These are phyloP conservation scores for Dichotomopilus funicola DNA, from an alignment of 2,329 filamentous ascomycete genomes.

Conservation along the genomic window DNA sequence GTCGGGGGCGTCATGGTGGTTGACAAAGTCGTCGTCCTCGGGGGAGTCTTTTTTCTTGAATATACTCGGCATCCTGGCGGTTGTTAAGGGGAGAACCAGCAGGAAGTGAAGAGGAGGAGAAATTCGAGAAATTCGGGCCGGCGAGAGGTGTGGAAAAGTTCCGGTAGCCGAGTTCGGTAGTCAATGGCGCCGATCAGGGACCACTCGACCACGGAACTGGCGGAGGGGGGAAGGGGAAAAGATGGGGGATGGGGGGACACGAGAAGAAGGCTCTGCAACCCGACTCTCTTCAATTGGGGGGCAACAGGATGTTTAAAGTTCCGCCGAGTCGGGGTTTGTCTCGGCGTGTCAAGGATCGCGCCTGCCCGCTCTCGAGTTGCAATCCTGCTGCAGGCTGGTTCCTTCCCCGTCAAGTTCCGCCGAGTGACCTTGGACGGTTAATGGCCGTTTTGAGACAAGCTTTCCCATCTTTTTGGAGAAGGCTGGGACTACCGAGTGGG, in stretches of 20 bases:
- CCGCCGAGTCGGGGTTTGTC: neutral
- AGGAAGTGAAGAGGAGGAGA: neutral
- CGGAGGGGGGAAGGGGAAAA: neutral
- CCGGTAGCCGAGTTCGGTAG: neutral
- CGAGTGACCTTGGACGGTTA: neutral
- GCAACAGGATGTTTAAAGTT: conserved; percentile 6
- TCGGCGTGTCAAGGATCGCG: neutral
- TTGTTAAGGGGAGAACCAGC: neutral
- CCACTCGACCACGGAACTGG: neutral
- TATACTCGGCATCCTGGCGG: neutral
- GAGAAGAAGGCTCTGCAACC: neutral
- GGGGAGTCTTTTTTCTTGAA: neutral
- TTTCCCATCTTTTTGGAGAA: neutral
- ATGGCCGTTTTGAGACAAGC: neutral
- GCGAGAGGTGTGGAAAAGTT: neutral
- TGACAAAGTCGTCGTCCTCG: conserved; percentile 1
- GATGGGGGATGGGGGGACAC: neutral
- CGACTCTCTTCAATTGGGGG: neutral
- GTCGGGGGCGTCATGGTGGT: neutral
- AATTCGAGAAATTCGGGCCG: neutral
- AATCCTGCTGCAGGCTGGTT: neutral
- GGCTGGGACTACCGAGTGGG: neutral
- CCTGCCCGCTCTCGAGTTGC: neutral
- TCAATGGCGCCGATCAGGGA: conserved; percentile 9
- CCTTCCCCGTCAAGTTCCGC: neutral